phyloP scores from a whole-genome alignment of 192 early-diverging fungal genomes.

The Fimicolochytrium jonesii region DNA sequence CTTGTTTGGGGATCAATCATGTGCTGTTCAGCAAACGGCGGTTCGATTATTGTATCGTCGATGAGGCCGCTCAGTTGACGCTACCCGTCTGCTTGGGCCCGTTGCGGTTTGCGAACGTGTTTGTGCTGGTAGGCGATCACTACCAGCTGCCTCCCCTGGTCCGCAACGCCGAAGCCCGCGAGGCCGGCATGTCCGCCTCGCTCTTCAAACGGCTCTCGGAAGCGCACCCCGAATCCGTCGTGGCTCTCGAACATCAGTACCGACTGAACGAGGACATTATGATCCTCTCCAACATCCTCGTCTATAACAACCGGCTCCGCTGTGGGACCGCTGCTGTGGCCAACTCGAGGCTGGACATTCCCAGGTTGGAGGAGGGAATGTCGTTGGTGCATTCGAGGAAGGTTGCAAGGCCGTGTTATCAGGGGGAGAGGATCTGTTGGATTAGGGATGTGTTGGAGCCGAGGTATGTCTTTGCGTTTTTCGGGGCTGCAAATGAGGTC shows the following conservation, averaged over 20 bases:
- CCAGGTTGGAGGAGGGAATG: constrained; percentile 3
- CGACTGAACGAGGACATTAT: constrained; percentile 93
- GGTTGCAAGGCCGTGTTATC: not conserved
- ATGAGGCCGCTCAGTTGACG: constrained; percentile 94
- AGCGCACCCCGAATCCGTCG: constrained; percentile 72
- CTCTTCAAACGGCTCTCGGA: constrained; percentile 81
- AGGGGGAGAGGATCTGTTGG: constrained; percentile 53
- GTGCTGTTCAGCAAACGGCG: constrained; percentile 61
- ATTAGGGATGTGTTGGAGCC: constrained; percentile 61
- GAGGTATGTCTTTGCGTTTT: constrained; percentile 16
- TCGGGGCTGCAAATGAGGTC: not conserved
- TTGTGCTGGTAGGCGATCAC: constrained; percentile 94
- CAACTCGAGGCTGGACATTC: constrained; percentile 45
- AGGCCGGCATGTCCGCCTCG: constrained; percentile 55
- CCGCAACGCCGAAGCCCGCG: constrained; percentile 50
- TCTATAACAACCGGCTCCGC: constrained; percentile 73
- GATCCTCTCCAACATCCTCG: constrained; percentile 72
- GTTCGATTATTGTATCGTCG: constrained; percentile 96
- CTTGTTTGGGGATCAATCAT: constrained; percentile 81
- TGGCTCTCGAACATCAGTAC: constrained; percentile 77
- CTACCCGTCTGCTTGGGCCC: constrained; percentile 88
- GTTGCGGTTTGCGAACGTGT: constrained; percentile 69
- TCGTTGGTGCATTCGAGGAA: not conserved
- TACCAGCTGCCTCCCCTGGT: constrained; percentile 93
- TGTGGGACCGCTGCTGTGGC: constrained; percentile 71